Evolutionary conservation across 768 basidiomycete genomes (phyloP), one percentile per base, ranked within the genome.

Genomic region (Tulasnella sp.): DNA sequence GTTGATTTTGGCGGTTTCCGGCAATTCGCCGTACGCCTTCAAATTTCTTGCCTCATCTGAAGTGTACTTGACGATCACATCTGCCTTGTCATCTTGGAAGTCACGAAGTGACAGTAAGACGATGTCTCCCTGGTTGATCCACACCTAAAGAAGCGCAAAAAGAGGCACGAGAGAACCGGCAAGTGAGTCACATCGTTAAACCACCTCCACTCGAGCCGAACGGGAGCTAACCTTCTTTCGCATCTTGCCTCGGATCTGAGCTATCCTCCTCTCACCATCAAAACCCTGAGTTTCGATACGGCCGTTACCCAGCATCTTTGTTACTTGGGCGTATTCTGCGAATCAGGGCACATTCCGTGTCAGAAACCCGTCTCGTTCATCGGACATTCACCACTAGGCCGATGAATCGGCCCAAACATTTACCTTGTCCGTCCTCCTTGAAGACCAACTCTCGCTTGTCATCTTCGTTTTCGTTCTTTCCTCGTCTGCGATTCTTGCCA

Each of bases 401-500:
- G 39, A 39, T 39, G 37, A 20, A 11, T 29, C 84, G 85, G 77
- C 61, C 20, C 55, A 11, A 57, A 29, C 23, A 57, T 4, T 57
- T 23, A 87, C 87, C 87, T 85, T 99, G 98, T 9, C 97, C 97
- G 83, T 99, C 98, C 85, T 99, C 97, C 82, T 94, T 92, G 88
- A 99, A 99, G 55, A 98, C 96, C 77, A 99, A 90, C 85, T 99
- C 98, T 82, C 98, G 93, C 88, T 98, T 99, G 87, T 98, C 94
- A 82, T 94, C 93, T 77, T 99, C 98, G 86, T 97, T 98, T 87
- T 99, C 97, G 86, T 98, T 99, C 90, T 99, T 99, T 89, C 98
- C 98, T 86, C 98, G 90, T 90, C 98, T 90, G 86, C 97, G 90
- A 87, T 99, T 99, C 89, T 99, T 99, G 80, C 97, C 98, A 84